phyloP scores from a whole-genome alignment of 176 grass and related monocot species.

The Tillandsia leiboldiana region DNA sequence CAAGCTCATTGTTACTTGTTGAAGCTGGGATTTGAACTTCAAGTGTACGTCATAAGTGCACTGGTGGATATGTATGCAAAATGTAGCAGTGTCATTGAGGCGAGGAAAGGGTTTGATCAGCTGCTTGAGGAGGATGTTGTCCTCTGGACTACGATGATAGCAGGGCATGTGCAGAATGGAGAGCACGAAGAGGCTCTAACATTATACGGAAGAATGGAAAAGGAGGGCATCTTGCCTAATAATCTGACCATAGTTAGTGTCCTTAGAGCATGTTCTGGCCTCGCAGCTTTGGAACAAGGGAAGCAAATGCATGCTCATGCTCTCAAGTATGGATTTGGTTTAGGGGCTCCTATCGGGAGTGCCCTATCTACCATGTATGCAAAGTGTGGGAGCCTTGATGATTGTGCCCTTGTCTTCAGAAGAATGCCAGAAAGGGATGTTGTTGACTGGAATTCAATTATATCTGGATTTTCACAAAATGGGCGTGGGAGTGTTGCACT shows the following conservation, averaged over 20 bases:
- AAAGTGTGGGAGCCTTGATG: slow-evolving; percentile 54
- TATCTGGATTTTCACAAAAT: slow-evolving; percentile 76
- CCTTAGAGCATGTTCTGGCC: slow-evolving; percentile 49
- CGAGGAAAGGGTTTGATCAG: slow-evolving; percentile 50
- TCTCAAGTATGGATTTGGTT: slow-evolving; percentile 47
- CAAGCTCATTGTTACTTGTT: slow-evolving; percentile 52
- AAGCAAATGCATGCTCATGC: slow-evolving; percentile 53
- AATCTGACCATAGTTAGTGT: slow-evolving; percentile 43
- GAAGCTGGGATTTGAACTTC: slow-evolving; percentile 51
- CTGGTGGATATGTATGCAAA: slow-evolving; percentile 70
- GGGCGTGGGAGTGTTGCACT: slow-evolving; percentile 46
- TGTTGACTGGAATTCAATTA: slow-evolving; percentile 75
- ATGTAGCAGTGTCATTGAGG: slow-evolving; percentile 47
- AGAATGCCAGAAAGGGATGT: slow-evolving; percentile 53
- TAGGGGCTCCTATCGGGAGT: slow-evolving; percentile 49
- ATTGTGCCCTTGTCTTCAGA: slow-evolving; percentile 47
- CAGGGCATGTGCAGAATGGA: slow-evolving; percentile 64
- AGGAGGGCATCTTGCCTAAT: slow-evolving; percentile 46
- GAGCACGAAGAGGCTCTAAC: slow-evolving; percentile 53
- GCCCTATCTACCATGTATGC: slow-evolving; percentile 75
- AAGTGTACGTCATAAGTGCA: slow-evolving; percentile 69
- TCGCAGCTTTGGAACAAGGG: slow-evolving; percentile 57
- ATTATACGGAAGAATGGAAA: slow-evolving; percentile 52
- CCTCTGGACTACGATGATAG: slow-evolving; percentile 60
- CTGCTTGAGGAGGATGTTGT: slow-evolving; percentile 42